Percentiles rank a stretch among this genome's conserved stretches.
phyloP scores from a whole-genome alignment of 768 basidiomycete species.

The Wakefieldia striispora region DNA sequence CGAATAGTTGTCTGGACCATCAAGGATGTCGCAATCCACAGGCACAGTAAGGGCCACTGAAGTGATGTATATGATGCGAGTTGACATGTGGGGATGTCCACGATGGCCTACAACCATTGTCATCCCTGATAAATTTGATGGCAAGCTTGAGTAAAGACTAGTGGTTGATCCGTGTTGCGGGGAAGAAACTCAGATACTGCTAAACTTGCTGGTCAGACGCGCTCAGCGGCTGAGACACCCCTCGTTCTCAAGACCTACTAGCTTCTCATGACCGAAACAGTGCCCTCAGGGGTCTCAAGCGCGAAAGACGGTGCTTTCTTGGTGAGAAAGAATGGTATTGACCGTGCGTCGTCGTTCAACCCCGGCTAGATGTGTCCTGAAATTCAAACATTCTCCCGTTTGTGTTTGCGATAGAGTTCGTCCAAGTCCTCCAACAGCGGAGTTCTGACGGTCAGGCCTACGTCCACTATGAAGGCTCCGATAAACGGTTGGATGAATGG shows the following conservation, averaged over 20 bases:
- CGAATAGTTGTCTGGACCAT: too few species aligned
- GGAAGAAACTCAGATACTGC: not conserved
- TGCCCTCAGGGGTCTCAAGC: slow-evolving; percentile 2
- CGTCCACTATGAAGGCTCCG: slow-evolving; percentile 69
- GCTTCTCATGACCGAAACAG: slow-evolving; percentile 22
- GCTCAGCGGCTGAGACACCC: not conserved
- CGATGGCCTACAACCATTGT: too few species aligned
- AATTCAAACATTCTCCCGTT: slow-evolving; percentile 3
- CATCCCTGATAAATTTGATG: too few species aligned
- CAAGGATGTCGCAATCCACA: too few species aligned
- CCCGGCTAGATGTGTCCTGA: slow-evolving; percentile 8
- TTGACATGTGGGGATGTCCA: too few species aligned
- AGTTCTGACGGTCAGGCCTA: slow-evolving; percentile 47
- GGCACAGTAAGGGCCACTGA: too few species aligned
- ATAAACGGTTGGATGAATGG: slow-evolving; percentile 79
- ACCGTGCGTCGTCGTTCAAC: slow-evolving; percentile 34
- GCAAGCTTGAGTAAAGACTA: too few species aligned
- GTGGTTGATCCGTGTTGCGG: too few species aligned
- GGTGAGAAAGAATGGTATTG: slow-evolving; percentile 33
- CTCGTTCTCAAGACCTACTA: not conserved
- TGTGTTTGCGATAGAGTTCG: slow-evolving; percentile 38
- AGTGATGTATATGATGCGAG: too few species aligned
- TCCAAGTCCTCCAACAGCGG: slow-evolving; percentile 52
- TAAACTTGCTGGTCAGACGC: slow-evolving; percentile 5
- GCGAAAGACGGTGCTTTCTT: slow-evolving; percentile 12